phyloP scores from a whole-genome alignment of 768 basidiomycete genomes.

The Dentipellis sp. region DNA sequence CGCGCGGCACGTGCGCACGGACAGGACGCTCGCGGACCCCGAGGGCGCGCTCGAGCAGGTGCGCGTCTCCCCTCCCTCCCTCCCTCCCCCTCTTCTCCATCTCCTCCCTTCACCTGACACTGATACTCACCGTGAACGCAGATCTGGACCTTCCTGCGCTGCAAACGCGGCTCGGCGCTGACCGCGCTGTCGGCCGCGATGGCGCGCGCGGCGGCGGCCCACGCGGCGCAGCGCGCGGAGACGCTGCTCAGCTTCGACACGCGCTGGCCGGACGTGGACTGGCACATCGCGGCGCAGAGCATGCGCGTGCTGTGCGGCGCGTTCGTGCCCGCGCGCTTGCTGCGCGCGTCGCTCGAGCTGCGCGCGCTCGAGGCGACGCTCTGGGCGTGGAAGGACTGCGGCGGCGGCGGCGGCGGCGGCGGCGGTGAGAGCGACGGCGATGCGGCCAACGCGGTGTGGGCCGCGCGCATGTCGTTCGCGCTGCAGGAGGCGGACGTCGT shows the following conservation, averaged over 20 bases:
- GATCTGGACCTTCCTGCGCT: neutral
- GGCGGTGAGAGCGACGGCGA: neutral
- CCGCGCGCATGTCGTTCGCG: neutral
- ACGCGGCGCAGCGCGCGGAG: neutral
- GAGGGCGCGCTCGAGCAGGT: neutral
- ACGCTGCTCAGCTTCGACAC: too few species aligned
- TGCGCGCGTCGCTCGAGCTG: neutral
- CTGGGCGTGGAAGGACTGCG: neutral
- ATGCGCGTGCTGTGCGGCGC: neutral
- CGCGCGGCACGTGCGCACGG: neutral
- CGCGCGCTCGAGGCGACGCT: neutral
- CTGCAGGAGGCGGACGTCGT: neutral
- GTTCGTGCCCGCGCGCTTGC: neutral
- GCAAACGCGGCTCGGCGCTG: neutral
- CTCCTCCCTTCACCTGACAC: neutral
- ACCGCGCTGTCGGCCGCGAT: neutral
- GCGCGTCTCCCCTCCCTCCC: neutral
- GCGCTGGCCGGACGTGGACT: neutral
- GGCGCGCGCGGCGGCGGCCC: neutral
- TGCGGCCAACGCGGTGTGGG: neutral
- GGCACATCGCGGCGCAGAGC: neutral
- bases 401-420: too few species aligned
- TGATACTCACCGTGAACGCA: neutral
- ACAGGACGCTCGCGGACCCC: neutral
- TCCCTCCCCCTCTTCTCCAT: too few species aligned